Evolutionary conservation across 1,284 basidiomycete species (phyloP), one percentile per base, ranked within the genome.

Genomic region (Tetrapyrgos nigripes): DNA sequence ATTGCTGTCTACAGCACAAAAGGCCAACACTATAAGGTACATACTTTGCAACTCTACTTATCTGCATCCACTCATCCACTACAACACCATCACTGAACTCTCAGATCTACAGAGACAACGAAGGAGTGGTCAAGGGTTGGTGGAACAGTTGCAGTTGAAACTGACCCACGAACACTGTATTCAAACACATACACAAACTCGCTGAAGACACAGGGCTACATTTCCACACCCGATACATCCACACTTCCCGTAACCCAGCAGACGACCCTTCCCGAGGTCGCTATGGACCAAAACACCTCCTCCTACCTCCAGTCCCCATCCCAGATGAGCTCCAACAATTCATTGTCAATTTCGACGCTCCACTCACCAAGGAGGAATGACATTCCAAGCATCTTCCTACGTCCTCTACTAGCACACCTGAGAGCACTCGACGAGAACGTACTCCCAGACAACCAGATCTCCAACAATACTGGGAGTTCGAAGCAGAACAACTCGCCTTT

Each of bases 101-200:
- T n/a, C n/a, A n/a, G n/a, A 55, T 74, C 21, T 73, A 61, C 48
- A 66, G 78, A 0, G 74, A 80, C 67, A 82, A 80, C 65, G 54
- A 28, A 9, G 72, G 76, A 0, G 69, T 81, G 6, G 64, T 79
- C 8, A 69, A 81, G 51, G 74, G 76, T 0, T 81, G 75, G 78
- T 67, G 68, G 61, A 70, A 68, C 3, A 65, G 72, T 0, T 3
- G 73, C 0, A 79, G 79, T 50, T 6, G 66, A 1, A 80, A 79
- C 61, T 3, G 1, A 1, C 33, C 59, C 4, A 63, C 66, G 53
- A 64, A 71, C 50, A 0, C 43, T 0, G 26, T 71, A 4, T 69
- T 74, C 64, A 62, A 60, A 5, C 53, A 71, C 2, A 60, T 73
- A 1, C 68, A 68, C 29, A 27, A 50, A 4, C 1, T 58, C 59